Evolutionary conservation across 352 stramenopile genomes (phyloP).

Genomic region (Pythium insidiosum): DNA sequence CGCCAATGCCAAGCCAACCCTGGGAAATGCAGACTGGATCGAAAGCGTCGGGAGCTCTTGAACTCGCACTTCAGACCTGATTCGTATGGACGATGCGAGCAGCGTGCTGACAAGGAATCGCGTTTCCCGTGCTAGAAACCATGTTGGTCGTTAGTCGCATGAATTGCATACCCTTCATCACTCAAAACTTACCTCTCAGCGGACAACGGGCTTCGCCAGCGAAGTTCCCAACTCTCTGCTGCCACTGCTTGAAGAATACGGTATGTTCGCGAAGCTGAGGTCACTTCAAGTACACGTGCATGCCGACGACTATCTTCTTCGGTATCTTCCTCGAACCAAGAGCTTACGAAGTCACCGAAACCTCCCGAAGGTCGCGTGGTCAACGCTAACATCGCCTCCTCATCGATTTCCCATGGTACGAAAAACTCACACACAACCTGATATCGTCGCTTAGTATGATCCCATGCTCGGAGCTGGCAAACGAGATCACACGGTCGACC

Average conservation of each 20-base stretch:
- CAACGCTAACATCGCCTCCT: no score
- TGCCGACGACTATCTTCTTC: slow-evolving; percentile 27
- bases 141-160: no score
- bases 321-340: slow-evolving; percentile 69
- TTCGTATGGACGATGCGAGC: slow-evolving; percentile 55
- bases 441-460: slow-evolving; percentile 39
- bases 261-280: slow-evolving; percentile 18
- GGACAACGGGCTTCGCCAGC: slow-evolving; percentile 56
- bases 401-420: slow-evolving; percentile 75
- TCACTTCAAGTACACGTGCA: slow-evolving; percentile 15
- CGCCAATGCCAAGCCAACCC: slow-evolving; percentile 3
- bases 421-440: slow-evolving; percentile 54
- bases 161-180: no score
- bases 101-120: slow-evolving; percentile 59
- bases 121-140: no score
- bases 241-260: slow-evolving; percentile 18
- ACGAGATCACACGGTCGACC: slow-evolving; percentile 55
- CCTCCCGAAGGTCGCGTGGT: no score
- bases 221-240: slow-evolving; percentile 74
- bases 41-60: slow-evolving; percentile 15
- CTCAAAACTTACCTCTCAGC: no score
- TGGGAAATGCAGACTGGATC: slow-evolving; percentile 14
- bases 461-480: slow-evolving; percentile 68
- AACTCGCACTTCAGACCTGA: slow-evolving; percentile 55
- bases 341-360: slow-evolving; percentile 61